phyloP scores from a whole-genome alignment of 495 filamentous ascomycete genomes.

The Annulohypoxylon maeteangense region DNA sequence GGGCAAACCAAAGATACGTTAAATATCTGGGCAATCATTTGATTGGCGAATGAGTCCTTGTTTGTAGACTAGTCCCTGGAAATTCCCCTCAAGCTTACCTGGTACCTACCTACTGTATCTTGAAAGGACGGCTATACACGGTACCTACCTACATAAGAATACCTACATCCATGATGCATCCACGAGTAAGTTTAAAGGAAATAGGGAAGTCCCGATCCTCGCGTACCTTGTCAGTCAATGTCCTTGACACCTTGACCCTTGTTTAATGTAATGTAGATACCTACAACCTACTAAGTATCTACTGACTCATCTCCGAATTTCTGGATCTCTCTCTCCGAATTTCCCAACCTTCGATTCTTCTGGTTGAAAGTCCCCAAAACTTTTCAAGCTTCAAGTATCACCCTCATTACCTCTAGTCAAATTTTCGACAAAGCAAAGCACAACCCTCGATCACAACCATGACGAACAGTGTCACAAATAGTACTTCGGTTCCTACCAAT shows the following conservation, averaged over 20 bases:
- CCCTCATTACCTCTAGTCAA: not conserved
- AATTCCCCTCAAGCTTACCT: slow-evolving; percentile 1
- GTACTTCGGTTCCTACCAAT: slow-evolving; percentile 29
- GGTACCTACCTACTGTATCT: not conserved
- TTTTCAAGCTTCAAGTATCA: not conserved
- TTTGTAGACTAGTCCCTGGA: slow-evolving; percentile 30
- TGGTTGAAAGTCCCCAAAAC: not conserved
- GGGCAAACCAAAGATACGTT: slow-evolving; percentile 24
- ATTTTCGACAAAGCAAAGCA: not conserved
- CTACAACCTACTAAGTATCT: not conserved
- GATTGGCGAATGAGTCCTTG: slow-evolving; percentile 27
- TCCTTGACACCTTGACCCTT: not conserved
- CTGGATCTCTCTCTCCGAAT: not conserved
- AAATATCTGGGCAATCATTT: slow-evolving; percentile 17
- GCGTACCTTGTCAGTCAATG: slow-evolving; percentile 12
- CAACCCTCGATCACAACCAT: slow-evolving; percentile 35
- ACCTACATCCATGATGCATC: not conserved
- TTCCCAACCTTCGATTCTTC: not conserved
- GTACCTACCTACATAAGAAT: not conserved
- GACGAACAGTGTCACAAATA: slow-evolving; percentile 41
- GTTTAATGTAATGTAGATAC: not conserved
- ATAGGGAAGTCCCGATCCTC: slow-evolving; percentile 15
- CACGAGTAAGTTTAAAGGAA: slow-evolving; percentile 23
- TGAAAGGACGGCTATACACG: slow-evolving; percentile 23
- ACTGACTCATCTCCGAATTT: not conserved